Conservation (phyloP, 2,329 filamentous ascomycete genomes). For the Beauveria sp. region DNA sequence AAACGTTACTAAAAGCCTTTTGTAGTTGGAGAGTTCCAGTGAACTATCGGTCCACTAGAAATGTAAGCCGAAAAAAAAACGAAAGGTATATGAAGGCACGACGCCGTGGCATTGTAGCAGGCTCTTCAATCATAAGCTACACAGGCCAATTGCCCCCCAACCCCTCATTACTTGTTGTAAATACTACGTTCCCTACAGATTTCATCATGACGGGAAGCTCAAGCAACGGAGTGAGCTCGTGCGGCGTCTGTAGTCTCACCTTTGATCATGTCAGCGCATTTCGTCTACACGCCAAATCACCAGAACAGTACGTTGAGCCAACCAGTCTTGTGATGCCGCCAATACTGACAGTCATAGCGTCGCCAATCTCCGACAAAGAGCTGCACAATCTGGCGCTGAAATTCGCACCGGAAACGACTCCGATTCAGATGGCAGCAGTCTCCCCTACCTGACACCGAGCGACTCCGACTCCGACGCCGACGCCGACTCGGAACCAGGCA, state of each 20-base stretch:
- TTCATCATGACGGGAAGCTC: conserved; percentile 1
- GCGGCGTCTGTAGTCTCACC: conserved; percentile 1
- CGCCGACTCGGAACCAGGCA: background rate
- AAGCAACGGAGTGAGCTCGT: background rate
- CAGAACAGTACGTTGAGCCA: conserved; percentile 2
- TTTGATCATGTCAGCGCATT: conserved; percentile 2
- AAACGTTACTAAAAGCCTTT: no score
- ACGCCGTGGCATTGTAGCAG: background rate
- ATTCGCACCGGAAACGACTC: background rate
- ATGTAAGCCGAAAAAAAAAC: background rate
- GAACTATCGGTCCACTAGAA: background rate
- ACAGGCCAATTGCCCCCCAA: background rate
- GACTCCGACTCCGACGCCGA: background rate
- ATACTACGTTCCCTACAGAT: background rate
- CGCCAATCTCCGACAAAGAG: conserved; percentile 7
- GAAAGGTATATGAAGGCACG: background rate
- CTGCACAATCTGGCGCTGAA: conserved; percentile 7
- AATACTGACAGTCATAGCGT: background rate
- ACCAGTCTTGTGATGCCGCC: no score
- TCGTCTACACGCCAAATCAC: conserved; percentile 7
- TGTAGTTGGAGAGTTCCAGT: background rate
- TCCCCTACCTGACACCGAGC: background rate
- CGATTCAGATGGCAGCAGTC: conserved; percentile 4
- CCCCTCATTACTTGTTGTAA: background rate
- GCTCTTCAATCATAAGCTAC: background rate